Conservation (phyloP, 2,329 filamentous ascomycete species). For the Phyllachora maydis region DNA sequence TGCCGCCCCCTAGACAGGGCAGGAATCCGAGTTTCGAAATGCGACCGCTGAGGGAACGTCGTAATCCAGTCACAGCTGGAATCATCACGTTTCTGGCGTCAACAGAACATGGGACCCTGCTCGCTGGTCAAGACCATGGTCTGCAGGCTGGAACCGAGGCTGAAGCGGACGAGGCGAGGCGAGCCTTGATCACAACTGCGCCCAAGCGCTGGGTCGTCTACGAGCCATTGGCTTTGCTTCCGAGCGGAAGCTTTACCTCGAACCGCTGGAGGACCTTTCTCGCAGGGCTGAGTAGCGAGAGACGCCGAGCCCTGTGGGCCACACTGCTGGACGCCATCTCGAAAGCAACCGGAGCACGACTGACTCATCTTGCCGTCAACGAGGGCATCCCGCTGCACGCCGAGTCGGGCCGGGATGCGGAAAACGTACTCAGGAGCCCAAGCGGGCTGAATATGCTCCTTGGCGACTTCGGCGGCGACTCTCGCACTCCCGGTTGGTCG, state of each 20-base stretch:
- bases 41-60: too few relatives aligned
- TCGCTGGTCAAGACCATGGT: constrained; percentile 1
- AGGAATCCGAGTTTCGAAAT: too few relatives aligned
- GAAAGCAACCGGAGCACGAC: constrained; percentile 12
- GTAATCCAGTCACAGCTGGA: too few relatives aligned
- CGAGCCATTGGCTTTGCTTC: constrained; percentile 38
- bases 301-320: constrained; percentile 20
- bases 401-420: neutral
- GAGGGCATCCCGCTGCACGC: constrained; percentile 33
- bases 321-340: constrained; percentile 25
- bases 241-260: constrained; percentile 32
- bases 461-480: constrained; percentile 51
- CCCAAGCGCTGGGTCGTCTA: constrained; percentile 40
- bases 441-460: constrained; percentile 46
- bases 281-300: constrained; percentile 5
- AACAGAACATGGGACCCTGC: too few relatives aligned
- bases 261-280: constrained; percentile 18
- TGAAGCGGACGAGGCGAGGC: constrained; percentile 4
- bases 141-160: constrained; percentile 1
- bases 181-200: constrained; percentile 18
- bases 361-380: constrained; percentile 40
- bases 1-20: too few relatives aligned
- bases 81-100: too few relatives aligned
- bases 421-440: constrained; percentile 56
- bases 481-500: constrained; percentile 2